Percentiles rank a stretch among this genome's conserved stretches.
phyloP scores from a whole-genome alignment of 2,329 filamentous ascomycete genomes.

The Epichloe coenophiala region DNA sequence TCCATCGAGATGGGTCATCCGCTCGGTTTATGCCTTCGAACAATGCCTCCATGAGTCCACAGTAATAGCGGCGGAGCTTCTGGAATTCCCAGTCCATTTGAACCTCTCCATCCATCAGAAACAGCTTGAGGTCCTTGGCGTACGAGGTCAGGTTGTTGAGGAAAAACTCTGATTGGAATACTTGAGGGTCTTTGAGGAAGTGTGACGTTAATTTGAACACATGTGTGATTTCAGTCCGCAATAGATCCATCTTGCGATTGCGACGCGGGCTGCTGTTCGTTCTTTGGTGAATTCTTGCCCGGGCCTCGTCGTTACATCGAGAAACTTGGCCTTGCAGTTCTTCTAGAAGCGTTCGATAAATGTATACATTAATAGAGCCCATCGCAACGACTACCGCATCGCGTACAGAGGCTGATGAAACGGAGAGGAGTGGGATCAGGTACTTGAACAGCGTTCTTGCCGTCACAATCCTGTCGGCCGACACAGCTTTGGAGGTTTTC shows the following conservation, averaged over 20 bases:
- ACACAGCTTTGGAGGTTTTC: constrained; percentile 60
- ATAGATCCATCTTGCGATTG: constrained; percentile 70
- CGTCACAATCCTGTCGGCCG: constrained; percentile 68
- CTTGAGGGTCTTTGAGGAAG: constrained; percentile 65
- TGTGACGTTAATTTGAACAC: constrained; percentile 90
- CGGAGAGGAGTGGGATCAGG: constrained; percentile 75
- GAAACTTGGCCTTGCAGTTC: constrained; percentile 78
- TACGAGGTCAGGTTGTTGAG: constrained; percentile 79
- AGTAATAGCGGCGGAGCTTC: constrained; percentile 82
- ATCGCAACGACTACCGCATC: constrained; percentile 85
- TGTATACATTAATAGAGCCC: constrained; percentile 87
- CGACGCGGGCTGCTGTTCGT: constrained; percentile 70
- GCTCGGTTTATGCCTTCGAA: constrained; percentile 85
- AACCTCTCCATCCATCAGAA: constrained; percentile 87
- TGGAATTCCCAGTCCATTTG: constrained; percentile 94
- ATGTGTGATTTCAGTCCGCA: constrained; percentile 90
- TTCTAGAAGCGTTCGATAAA: constrained; percentile 83
- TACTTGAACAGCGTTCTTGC: constrained; percentile 83
- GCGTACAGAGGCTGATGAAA: constrained; percentile 65
- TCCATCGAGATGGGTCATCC: constrained; percentile 78
- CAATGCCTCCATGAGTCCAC: constrained; percentile 80
- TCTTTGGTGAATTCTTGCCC: constrained; percentile 73
- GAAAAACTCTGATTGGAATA: constrained; percentile 82
- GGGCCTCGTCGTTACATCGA: constrained; percentile 78
- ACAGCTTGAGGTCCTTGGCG: constrained; percentile 82